A percentile compares a stretch with the other conserved stretches of the same genome.
Conservation (phyloP, 2,329 filamentous ascomycete genomes). For the Phialophora verrucosa region DNA sequence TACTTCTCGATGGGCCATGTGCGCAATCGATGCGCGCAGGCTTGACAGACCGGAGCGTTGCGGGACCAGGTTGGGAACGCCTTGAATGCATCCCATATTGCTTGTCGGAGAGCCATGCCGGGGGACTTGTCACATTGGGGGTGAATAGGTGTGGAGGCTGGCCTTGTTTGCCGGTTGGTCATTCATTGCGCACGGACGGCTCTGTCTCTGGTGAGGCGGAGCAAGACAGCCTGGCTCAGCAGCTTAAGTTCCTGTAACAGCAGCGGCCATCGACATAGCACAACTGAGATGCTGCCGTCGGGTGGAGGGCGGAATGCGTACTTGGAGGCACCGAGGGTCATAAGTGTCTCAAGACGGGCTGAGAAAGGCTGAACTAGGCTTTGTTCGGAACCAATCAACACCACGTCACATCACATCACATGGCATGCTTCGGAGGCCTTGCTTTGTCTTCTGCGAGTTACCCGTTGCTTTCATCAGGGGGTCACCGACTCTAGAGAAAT, state of each 20-base stretch:
- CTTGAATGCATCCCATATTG: too few relatives aligned
- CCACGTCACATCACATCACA: constrained; percentile 1
- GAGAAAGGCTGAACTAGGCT: not conserved
- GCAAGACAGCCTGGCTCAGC: not conserved
- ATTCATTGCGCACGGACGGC: not conserved
- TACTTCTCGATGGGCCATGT: too few relatives aligned
- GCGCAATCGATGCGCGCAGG: too few relatives aligned
- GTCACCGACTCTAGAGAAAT: not conserved
- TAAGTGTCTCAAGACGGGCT: not conserved
- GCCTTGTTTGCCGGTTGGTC: not conserved
- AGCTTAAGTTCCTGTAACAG: not conserved
- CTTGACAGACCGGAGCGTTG: too few relatives aligned
- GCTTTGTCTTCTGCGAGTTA: not conserved
- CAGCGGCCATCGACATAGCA: not conserved
- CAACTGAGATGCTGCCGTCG: not conserved
- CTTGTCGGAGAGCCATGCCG: too few relatives aligned
- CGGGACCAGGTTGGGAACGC: too few relatives aligned
- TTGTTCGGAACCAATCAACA: not conserved
- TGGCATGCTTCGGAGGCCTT: not conserved
- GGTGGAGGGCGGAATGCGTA: too few relatives aligned
- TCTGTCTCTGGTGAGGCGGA: not conserved
- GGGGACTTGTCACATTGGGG: too few relatives aligned
- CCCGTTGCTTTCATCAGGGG: not conserved
- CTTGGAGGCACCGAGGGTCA: too few relatives aligned
- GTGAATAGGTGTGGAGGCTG: too few relatives aligned